A percentile compares a stretch with the other conserved stretches of the same genome.
Conservation (phyloP, 306 rosid species). For the Quercus parvula region DNA sequence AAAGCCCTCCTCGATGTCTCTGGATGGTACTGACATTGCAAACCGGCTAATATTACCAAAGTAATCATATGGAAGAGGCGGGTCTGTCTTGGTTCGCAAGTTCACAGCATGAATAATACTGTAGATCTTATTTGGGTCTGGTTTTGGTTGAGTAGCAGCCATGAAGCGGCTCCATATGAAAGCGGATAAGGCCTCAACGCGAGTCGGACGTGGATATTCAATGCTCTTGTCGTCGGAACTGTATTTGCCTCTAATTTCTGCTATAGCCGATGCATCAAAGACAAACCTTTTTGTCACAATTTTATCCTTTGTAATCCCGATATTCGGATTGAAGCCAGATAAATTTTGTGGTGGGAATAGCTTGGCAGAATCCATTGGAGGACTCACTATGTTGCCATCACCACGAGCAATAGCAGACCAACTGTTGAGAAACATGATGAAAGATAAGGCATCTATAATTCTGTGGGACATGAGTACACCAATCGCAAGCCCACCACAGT, state of each 20-base stretch:
- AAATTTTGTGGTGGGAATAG: slow-evolving; percentile 11
- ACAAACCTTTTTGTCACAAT: slow-evolving; percentile 17
- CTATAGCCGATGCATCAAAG: slow-evolving; percentile 10
- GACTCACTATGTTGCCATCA: neutral
- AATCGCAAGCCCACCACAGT: slow-evolving; percentile 27
- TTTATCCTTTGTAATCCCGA: slow-evolving; percentile 1
- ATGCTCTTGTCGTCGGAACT: neutral
- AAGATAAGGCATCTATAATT: slow-evolving; percentile 23
- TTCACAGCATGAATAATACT: slow-evolving; percentile 28
- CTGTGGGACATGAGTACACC: slow-evolving; percentile 28
- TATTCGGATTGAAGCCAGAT: neutral
- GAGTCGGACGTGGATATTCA: neutral
- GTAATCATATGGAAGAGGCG: slow-evolving; percentile 25
- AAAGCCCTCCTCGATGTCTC: neutral
- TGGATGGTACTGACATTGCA: neutral
- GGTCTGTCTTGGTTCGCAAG: slow-evolving; percentile 31
- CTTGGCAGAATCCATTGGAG: slow-evolving; percentile 6
- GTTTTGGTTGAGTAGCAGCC: neutral
- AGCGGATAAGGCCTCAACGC: slow-evolving; percentile 29
- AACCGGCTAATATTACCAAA: slow-evolving; percentile 26
- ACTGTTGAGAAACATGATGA: slow-evolving; percentile 18
- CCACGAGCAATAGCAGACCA: slow-evolving; percentile 22
- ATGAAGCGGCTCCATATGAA: slow-evolving; percentile 35
- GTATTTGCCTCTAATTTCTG: neutral
- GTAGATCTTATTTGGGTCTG: neutral